Percentiles rank a stretch among this genome's conserved stretches.
phyloP scores from a whole-genome alignment of 2,329 filamentous ascomycete genomes.

The Fusarium devonianum region DNA sequence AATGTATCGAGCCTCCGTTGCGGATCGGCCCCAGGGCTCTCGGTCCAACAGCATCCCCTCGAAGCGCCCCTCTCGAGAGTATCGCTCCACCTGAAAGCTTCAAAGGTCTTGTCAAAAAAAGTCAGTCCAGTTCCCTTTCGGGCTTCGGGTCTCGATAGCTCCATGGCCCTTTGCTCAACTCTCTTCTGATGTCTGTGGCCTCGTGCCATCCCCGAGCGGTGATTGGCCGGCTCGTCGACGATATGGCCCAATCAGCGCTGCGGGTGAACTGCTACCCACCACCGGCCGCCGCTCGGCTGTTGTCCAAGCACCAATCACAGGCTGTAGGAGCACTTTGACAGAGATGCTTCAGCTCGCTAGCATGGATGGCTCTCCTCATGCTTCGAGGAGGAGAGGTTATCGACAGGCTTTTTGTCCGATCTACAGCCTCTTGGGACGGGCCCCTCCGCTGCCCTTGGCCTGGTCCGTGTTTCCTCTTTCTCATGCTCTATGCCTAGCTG shows the following conservation, averaged over 20 bases:
- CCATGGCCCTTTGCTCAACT: constrained; percentile 33
- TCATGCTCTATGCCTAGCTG: constrained; percentile 20
- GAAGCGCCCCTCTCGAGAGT: constrained; percentile 34
- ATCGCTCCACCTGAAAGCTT: constrained; percentile 3
- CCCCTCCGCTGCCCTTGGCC: constrained; percentile 25
- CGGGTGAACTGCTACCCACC: constrained; percentile 14
- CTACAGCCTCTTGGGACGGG: constrained; percentile 32
- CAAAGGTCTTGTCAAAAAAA: constrained; percentile 30
- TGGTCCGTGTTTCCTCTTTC: constrained; percentile 19
- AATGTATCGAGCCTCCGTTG: constrained; percentile 26
- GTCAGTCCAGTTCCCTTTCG: constrained; percentile 39
- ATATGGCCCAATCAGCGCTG: constrained; percentile 31
- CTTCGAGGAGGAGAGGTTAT: constrained; percentile 21
- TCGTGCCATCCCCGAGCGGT: constrained; percentile 25
- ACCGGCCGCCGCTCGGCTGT: not conserved
- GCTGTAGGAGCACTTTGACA: constrained; percentile 40
- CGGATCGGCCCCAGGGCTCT: constrained; percentile 28
- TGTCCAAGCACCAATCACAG: constrained; percentile 42
- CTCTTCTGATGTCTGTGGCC: constrained; percentile 23
- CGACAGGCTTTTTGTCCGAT: constrained; percentile 36
- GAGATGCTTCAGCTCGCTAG: constrained; percentile 47
- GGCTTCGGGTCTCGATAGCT: constrained; percentile 36
- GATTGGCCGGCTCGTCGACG: constrained; percentile 11
- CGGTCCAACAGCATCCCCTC: constrained; percentile 13
- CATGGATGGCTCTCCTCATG: constrained; percentile 40